These are phyloP conservation scores for Lyophyllum shimeji DNA, from an alignment of 768 basidiomycete genomes.

Conservation along the genomic window DNA sequence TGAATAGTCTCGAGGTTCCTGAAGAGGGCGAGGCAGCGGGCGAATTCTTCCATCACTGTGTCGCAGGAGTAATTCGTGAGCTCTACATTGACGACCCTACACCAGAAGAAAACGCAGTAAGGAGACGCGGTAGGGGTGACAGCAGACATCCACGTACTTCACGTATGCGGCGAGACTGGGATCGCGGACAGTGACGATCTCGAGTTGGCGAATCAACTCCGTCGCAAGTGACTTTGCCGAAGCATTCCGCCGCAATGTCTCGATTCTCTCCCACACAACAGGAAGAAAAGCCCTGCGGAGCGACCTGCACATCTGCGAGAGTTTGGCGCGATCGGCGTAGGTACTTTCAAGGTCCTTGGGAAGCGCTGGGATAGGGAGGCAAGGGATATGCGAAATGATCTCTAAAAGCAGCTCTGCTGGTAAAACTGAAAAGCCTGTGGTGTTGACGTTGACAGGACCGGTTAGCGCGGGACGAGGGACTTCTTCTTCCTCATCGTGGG, in stretches of 20 bases:
- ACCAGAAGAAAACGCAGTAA: background rate
- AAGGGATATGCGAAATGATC: slow-evolving; percentile 20
- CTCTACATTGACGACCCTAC: slow-evolving; percentile 18
- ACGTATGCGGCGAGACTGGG: slow-evolving; percentile 21
- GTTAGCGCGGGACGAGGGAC: background rate
- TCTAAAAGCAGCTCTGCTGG: slow-evolving; percentile 25
- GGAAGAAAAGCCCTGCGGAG: slow-evolving; percentile 18
- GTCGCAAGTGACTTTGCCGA: slow-evolving; percentile 11
- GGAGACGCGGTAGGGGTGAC: background rate
- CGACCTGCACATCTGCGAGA: slow-evolving; percentile 20
- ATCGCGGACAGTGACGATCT: slow-evolving; percentile 24
- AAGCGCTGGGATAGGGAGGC: slow-evolving; percentile 14
- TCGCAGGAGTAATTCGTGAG: slow-evolving; percentile 13
- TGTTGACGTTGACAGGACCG: slow-evolving; percentile 20
- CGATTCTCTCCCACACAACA: slow-evolving; percentile 17
- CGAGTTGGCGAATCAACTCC: slow-evolving; percentile 18
- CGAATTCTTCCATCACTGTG: slow-evolving; percentile 20
- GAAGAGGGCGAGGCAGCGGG: slow-evolving; percentile 19
- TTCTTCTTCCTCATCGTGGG: too few species aligned
- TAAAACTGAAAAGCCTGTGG: slow-evolving; percentile 17
- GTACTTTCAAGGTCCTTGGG: background rate
- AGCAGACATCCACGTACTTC: slow-evolving; percentile 11
- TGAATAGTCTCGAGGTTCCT: slow-evolving; percentile 24
- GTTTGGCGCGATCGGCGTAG: slow-evolving; percentile 8
- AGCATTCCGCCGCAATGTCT: slow-evolving; percentile 11